Base-by-base conservation (phyloP, 75 land plant genomes). In the Sequoia sempervirens region DNA sequence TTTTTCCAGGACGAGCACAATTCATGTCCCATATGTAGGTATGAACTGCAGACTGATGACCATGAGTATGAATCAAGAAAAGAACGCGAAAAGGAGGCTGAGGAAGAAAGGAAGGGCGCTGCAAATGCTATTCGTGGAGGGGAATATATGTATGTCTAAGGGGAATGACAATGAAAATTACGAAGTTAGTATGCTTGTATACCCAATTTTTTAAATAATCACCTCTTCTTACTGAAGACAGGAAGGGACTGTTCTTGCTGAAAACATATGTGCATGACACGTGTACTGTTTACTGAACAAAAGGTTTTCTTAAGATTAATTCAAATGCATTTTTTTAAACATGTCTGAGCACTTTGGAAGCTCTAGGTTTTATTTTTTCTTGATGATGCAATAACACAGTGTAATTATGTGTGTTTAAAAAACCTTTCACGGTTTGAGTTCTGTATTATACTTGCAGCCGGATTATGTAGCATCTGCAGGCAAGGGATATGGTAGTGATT, bases 111-210 rank as follows among this genome's bases (percentile, higher is more conserved):
- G 75, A 93, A 89, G 86, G 98, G 98, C 15, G 94, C 97, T 53
- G 97, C 90, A 78, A 96, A 96, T 93, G 97, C 98, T 6, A 72
- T 96, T 75, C 95, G 95, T 38, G 98, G 94, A 47, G 97, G 97
- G 32, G 98, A 96, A 87, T 95, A 83, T 75, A 96, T 96, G 98
- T 96, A 96, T 86, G 90, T 95, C 32, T 96, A 82, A 84, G 75
- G 73, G 30, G 32, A 43, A 4, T 23, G 23, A 28, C 36, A 18
- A 26, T 46, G 56, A 20, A 75, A 38, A 38, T 9, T 18, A 75
- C 34, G 18, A 40, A 17, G 38, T 17, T 36, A 74, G 1, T 20
- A 17, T 74, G 37, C 41, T 6, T 75, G 26, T 6, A 12, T 75
- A 38, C 43, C 4, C 38, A 17, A 36, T 75, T 75, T 75, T 34